Evolutionary conservation across 495 filamentous ascomycete genomes (phyloP).

Genomic region (Rusavskia elegans): DNA sequence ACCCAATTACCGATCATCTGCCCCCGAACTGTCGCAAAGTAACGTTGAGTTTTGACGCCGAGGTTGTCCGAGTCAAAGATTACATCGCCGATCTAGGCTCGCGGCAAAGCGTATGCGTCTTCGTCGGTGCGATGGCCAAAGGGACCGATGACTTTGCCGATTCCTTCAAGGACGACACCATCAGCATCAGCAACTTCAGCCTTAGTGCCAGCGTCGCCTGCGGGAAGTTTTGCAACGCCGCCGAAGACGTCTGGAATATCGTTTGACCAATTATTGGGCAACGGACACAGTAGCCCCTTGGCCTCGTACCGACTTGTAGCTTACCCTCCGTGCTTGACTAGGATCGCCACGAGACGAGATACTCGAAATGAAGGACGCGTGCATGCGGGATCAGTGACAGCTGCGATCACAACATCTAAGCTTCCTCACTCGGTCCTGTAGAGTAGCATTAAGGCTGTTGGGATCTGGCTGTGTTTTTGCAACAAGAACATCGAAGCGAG

Average conservation of each 20-base stretch:
- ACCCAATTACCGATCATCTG: conserved; percentile 91
- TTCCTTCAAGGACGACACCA: conserved; percentile 84
- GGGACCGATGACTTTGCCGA: conserved; percentile 92
- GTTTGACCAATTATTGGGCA: conserved; percentile 32
- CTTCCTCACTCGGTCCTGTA: conserved; percentile 14
- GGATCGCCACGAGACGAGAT: background rate
- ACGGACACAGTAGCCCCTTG: background rate
- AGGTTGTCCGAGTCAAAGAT: conserved; percentile 71
- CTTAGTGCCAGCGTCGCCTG: conserved; percentile 93
- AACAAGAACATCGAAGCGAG: conserved; percentile 62
- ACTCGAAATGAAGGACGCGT: background rate
- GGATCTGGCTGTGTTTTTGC: conserved; percentile 56
- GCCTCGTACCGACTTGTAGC: conserved; percentile 5
- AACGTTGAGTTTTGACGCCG: conserved; percentile 81
- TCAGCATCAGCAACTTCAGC: conserved; percentile 96
- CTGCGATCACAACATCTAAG: conserved; percentile 39
- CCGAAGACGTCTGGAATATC: conserved; percentile 91
- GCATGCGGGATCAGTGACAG: conserved; percentile 9
- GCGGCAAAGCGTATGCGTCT: conserved; percentile 90
- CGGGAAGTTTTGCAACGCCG: conserved; percentile 98
- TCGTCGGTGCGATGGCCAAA: conserved; percentile 97
- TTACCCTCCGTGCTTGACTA: background rate
- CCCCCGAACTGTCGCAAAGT: conserved; percentile 96
- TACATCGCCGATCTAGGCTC: conserved; percentile 64
- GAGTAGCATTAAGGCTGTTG: conserved; percentile 30